A percentile compares a stretch with the other conserved stretches of the same genome.
Evolutionary conservation across 768 basidiomycete species (phyloP).

Genomic region (Termitomyces sp.): DNA sequence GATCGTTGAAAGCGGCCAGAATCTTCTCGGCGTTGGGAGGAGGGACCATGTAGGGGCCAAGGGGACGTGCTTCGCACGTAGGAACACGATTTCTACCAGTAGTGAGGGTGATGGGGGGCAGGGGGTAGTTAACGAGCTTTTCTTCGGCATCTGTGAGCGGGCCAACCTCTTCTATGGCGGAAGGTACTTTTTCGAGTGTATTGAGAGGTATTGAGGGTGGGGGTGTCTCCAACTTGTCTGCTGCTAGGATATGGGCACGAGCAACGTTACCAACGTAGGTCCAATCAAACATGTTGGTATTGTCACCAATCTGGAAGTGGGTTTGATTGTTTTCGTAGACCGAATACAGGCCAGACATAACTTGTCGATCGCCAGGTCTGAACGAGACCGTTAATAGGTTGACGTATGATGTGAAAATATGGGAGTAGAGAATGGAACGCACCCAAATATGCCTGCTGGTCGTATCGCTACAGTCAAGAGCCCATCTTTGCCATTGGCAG

Average conservation of each 20-base stretch:
- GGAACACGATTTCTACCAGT: conserved; percentile 63
- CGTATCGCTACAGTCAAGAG: conserved; percentile 86
- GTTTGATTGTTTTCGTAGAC: conserved; percentile 81
- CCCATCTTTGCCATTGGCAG: conserved; percentile 80
- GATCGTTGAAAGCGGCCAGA: conserved; percentile 48
- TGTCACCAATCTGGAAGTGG: conserved; percentile 90
- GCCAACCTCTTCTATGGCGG: conserved; percentile 31
- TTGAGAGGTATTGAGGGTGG: conserved; percentile 38
- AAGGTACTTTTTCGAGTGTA: conserved; percentile 29
- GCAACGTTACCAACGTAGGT: conserved; percentile 97
- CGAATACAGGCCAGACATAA: conserved; percentile 71
- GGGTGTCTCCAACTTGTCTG: conserved; percentile 70
- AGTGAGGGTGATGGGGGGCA: conserved; percentile 62
- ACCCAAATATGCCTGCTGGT: conserved; percentile 97
- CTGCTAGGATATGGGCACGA: conserved; percentile 88
- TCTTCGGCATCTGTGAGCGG: conserved; percentile 37
- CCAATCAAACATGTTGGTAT: conserved; percentile 92
- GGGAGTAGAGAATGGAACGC: conserved; percentile 17
- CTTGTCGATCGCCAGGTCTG: conserved; percentile 90
- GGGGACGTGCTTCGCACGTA: conserved; percentile 72
- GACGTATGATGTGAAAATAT: background rate
- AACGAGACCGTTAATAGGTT: conserved; percentile 2
- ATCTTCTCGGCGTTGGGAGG: conserved; percentile 55
- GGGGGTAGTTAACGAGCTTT: conserved; percentile 40
- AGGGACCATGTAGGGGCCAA: conserved; percentile 72